phyloP scores from a whole-genome alignment of 345 rosid species.

The Brassica juncea region DNA sequence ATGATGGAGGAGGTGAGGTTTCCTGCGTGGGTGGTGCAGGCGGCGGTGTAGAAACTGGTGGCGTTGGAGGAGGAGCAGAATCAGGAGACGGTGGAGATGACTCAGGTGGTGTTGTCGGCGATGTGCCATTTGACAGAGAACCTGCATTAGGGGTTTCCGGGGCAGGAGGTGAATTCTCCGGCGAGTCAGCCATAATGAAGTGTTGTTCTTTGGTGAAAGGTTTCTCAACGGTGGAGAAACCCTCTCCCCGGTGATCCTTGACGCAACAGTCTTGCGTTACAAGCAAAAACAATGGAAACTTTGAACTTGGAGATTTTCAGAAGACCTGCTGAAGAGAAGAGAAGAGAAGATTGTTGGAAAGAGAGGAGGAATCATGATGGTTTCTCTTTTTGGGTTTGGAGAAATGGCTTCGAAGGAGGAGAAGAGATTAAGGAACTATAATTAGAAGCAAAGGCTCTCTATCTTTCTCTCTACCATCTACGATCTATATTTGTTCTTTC shows the following conservation, averaged over 20 bases:
- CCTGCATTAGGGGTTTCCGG: slow-evolving; percentile 19
- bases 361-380: slow-evolving; percentile 7
- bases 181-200: slow-evolving; percentile 36
- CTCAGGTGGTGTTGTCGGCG: slow-evolving; percentile 20
- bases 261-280: slow-evolving; percentile 24
- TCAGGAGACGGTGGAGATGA: slow-evolving; percentile 25
- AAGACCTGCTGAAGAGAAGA: background rate
- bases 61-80: slow-evolving; percentile 28
- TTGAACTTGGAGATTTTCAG: background rate
- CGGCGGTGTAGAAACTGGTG: slow-evolving; percentile 28
- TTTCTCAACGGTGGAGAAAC: slow-evolving; percentile 43
- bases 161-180: slow-evolving; percentile 36
- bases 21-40: slow-evolving; percentile 32
- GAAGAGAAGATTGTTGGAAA: background rate
- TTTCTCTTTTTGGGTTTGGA: slow-evolving; percentile 16
- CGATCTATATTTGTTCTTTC: slow-evolving; percentile 34
- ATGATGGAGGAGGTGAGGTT: slow-evolving; percentile 35
- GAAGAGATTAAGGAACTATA: slow-evolving; percentile 17
- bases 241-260: slow-evolving; percentile 28
- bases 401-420: slow-evolving; percentile 29
- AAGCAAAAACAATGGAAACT: slow-evolving; percentile 15
- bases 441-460: slow-evolving; percentile 22
- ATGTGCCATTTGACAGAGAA: slow-evolving; percentile 13
- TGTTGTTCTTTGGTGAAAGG: slow-evolving; percentile 19
- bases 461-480: slow-evolving; percentile 1